Evolutionary conservation across 176 grass and related monocot species (phyloP), one percentile per base, ranked within the genome.

Genomic region (Avena eriantha): DNA sequence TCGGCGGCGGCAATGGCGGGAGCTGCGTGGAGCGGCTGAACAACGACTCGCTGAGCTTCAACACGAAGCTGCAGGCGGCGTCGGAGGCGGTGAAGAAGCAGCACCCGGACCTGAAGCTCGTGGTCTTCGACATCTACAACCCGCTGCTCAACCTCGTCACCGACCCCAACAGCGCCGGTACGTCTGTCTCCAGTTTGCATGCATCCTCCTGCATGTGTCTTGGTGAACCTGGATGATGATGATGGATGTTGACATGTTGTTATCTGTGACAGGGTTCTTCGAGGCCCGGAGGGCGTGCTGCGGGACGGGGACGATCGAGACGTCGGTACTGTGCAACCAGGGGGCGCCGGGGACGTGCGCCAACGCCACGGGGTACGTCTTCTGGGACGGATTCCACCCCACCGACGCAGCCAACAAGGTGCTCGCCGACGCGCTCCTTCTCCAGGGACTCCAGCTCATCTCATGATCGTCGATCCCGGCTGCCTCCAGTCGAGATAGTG

Each of bases 301-400:
- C 53, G 96, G 93, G 48, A 98, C 93, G 33, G 96, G 96, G 59
- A 98, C 92, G n/a, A 89, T 98, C 50, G 93, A 98, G 92, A 92
- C 93, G 46, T 98, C 96, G 46, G 75, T 98, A 72, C 90, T 96
- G 16, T 96, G 96, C 88, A 78, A 94, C 77, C 73, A 89, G 78
- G 55, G 85, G 2, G 82, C 93, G 31, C 61, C 82, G 29, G 96
- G 96, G 75, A 98, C 93, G 61, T 98, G 96, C 90, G 34, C 61
- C 60, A 90, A 98, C 82, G 93, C 96, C 57, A 93, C 96, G 1
- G 93, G 92, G 0, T 98, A 96, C 80, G 93, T 98, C 56, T 98
- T 98, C 93, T 96, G 93, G 96, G 96, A 98, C 85, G 93, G 96
- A 6, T 90, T 96, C 90, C 96, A 98, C 90, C 96, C 96, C 50